Base-by-base conservation (phyloP, 257 asterid genomes). In the Nicotiana undulata region DNA sequence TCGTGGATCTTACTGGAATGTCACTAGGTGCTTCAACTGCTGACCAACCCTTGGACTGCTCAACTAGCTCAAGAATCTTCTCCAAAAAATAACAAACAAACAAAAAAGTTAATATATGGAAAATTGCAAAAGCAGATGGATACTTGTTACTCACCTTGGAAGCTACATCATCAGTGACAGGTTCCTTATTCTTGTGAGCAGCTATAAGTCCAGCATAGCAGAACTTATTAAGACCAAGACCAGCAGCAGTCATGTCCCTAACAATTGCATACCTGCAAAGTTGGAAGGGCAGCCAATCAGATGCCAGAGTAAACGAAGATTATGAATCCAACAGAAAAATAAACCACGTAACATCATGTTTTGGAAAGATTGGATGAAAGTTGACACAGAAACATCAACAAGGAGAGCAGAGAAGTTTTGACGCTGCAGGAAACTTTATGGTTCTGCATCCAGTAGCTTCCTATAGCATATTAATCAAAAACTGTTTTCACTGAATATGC, bases 11-110 rank as follows among this genome's bases (percentile, higher is more conserved):
- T 88, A 90, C 92, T 56, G 97, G 97, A 56, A 55, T 86, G 77
- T 89, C 89, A 80, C 89, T 89, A 77, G 98, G 83, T 61, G 86
- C 91, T 78, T 96, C 99, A 80, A 92, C 97, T 26, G 97, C 81
- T 85, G 96, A 89, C 99, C 99, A 96, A 79, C 99, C 98, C 88
- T 96, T 96, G 76, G 99, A 96, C 88, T 94, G 98, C 85, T 92
- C 97, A 80, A 96, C 99, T 20, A 93, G 98, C 87, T 92, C 99
- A 80, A 96, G 75, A 84, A 96, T 92, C 99, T 96, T 85, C 70
- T 80, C 85, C 88, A 75, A 77, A 81, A 60, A 80, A 86, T 74
- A 86, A 80, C 78, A 40, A 75, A 81, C 28, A 26, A 63, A 63
- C 5, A 11, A 67, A 8, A 55, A 67, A 65, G 40, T 22, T 56